phyloP scores from a whole-genome alignment of 1,139 yeast genomes.

The Blastobotrys indianensis region DNA sequence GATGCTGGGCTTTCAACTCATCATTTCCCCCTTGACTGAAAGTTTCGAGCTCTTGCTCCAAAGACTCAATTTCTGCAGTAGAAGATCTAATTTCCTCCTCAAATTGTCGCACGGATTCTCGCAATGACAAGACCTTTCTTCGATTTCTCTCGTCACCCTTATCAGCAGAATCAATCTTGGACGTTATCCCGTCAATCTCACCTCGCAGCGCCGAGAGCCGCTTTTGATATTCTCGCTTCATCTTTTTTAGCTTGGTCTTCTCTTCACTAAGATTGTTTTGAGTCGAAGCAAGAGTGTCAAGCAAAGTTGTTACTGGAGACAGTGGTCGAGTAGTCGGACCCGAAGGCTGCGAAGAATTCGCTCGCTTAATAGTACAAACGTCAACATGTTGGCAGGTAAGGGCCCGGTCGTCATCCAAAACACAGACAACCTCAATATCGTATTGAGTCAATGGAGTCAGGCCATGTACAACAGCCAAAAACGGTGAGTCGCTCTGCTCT shows the following conservation, averaged over 20 bases:
- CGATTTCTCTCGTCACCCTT: slow-evolving; percentile 33
- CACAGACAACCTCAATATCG: slow-evolving; percentile 27
- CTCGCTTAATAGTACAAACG: slow-evolving; percentile 19
- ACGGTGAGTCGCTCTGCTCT: slow-evolving; percentile 13
- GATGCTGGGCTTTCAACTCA: slow-evolving; percentile 1
- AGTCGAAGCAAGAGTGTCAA: slow-evolving; percentile 34
- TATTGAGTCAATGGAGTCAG: slow-evolving; percentile 33
- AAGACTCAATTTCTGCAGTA: slow-evolving; percentile 15
- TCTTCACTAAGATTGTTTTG: slow-evolving; percentile 32
- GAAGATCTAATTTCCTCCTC: slow-evolving; percentile 30
- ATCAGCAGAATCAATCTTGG: slow-evolving; percentile 31
- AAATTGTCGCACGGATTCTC: slow-evolving; percentile 31
- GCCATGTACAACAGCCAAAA: slow-evolving; percentile 31
- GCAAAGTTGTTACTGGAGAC: slow-evolving; percentile 34
- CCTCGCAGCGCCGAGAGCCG: slow-evolving; percentile 29
- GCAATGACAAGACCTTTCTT: slow-evolving; percentile 31
- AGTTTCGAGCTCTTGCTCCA: slow-evolving; percentile 14
- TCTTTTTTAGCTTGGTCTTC: slow-evolving; percentile 30
- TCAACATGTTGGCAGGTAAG: slow-evolving; percentile 17
- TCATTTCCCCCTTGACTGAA: not conserved
- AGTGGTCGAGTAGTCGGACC: slow-evolving; percentile 25
- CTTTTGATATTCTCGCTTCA: slow-evolving; percentile 33
- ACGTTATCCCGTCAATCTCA: slow-evolving; percentile 31
- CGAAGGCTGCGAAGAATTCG: not conserved
- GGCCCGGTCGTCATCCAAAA: slow-evolving; percentile 12